phyloP scores from a whole-genome alignment of 2,329 filamentous ascomycete genomes.

The Xylaria sp. region DNA sequence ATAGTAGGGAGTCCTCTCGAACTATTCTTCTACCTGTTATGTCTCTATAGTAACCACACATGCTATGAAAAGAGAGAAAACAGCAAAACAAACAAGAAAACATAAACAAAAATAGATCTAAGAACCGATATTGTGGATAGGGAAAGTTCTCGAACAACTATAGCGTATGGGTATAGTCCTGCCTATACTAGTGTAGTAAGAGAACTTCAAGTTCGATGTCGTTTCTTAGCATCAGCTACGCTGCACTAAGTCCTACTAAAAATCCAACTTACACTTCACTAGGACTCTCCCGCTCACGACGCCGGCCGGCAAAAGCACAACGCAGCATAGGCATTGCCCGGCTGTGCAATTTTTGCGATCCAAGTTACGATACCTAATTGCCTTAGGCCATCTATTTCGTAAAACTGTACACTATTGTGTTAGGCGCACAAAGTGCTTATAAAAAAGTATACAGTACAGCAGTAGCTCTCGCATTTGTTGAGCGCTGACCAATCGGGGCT shows the following conservation, averaged over 20 bases:
- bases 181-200: too few relatives aligned
- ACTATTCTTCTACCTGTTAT: neutral
- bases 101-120: constrained; percentile 10
- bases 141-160: constrained; percentile 21
- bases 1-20: neutral
- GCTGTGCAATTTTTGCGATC: neutral
- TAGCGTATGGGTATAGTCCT: neutral
- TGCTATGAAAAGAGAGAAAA: constrained; percentile 3
- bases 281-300: constrained; percentile 30
- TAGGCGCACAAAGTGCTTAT: neutral
- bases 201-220: too few relatives aligned
- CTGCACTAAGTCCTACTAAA: too few relatives aligned
- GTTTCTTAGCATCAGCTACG: too few relatives aligned
- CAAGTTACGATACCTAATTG: neutral
- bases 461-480: constrained; percentile 1
- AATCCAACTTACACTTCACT: neutral
- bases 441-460: neutral
- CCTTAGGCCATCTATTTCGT: neutral
- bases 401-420: neutral
- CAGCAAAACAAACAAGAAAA: neutral
- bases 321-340: neutral
- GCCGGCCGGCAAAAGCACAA: constrained; percentile 18
- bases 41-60: constrained; percentile 18
- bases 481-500: constrained; percentile 14
- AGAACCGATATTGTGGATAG: constrained; percentile 10